Percentiles rank a stretch among this genome's conserved stretches.
Evolutionary conservation across 1,139 yeast species (phyloP).

Genomic region (Magnusiomyces starmeri): DNA sequence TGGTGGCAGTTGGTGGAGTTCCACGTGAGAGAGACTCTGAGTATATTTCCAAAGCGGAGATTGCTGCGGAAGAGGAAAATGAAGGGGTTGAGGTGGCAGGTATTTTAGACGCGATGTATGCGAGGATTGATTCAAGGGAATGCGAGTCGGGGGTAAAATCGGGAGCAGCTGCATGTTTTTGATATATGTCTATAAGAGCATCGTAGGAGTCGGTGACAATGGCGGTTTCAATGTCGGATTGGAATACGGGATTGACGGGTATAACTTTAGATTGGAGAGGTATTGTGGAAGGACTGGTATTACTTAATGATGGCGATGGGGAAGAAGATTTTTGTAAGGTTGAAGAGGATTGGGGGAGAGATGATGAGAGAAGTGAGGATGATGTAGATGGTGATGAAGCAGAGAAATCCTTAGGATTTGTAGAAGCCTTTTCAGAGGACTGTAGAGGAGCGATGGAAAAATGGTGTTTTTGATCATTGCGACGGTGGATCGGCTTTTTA

Average conservation of each 20-base stretch:
- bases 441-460: not conserved
- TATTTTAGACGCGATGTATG: conserved; percentile 13
- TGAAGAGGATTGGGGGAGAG: too few species aligned
- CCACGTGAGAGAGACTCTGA: conserved; percentile 18
- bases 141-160: conserved; percentile 14
- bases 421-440: not conserved
- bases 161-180: conserved; percentile 16
- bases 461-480: not conserved
- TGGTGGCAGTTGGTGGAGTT: conserved; percentile 27
- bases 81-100: conserved; percentile 16
- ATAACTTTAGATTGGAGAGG: too few species aligned
- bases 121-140: conserved; percentile 5
- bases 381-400: not conserved
- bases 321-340: too few species aligned
- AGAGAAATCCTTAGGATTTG: not conserved
- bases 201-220: not conserved
- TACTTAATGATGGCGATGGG: not conserved
- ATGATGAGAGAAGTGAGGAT: not conserved
- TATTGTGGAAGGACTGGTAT: not conserved
- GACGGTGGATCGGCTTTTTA: not conserved
- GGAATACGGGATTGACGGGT: not conserved
- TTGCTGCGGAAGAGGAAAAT: conserved; percentile 14
- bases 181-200: conserved; percentile 11
- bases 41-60: conserved; percentile 16
- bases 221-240: not conserved